Evolutionary conservation across 2,329 filamentous ascomycete genomes (phyloP), one percentile per base, ranked within the genome.

Genomic region (Fusarium lyarnte): DNA sequence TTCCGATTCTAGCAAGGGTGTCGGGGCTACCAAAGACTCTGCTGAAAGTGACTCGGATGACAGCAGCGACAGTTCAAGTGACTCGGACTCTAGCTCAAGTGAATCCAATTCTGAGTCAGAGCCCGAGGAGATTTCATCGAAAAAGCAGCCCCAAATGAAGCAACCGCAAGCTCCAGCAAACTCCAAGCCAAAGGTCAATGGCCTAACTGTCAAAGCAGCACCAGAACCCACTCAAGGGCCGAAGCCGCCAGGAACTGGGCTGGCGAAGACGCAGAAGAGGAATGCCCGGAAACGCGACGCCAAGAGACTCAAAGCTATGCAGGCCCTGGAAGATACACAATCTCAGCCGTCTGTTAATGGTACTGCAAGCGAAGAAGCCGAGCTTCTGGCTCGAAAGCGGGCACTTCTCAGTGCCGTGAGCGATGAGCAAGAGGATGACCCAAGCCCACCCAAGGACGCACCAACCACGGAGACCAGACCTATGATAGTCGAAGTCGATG

Each of bases 221-320:
- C 19, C 51, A 9, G 53, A 66, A n/a, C 23, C 64, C 8, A 23
- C 27, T 14, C 35, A 73, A n/a, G 68, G 46, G 11, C 60, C 70
- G 14, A 78, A 80, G 3, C 68, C 78, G 8, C 82, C 83, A 10
- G 80, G 79, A 3, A 67, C 77, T 21, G 85, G 85, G 4, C 77
- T 85, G 54, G 78, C 79, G 1, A 81, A 74, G 38, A 89, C 88
- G 1, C 85, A 85, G 71, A 87, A 83, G 66, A 84, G 88, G 10
- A 90, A 90, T 68, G 84, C 83, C 13, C 82, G 88, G 33, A 83
- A 87, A 46, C 84, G 84, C 38, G 78, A 80, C 6, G 79, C 80
- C 6, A 83, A 84, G 61, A 70, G 68, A 5, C 16, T 74, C 19
- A 72, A 45, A 36, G 53, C 59, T 19, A 60, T 74, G 23, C 63